Percentiles rank a stretch among this genome's conserved stretches.
Evolutionary conservation across 306 rosid genomes (phyloP).

Genomic region (Argentina anserina): DNA sequence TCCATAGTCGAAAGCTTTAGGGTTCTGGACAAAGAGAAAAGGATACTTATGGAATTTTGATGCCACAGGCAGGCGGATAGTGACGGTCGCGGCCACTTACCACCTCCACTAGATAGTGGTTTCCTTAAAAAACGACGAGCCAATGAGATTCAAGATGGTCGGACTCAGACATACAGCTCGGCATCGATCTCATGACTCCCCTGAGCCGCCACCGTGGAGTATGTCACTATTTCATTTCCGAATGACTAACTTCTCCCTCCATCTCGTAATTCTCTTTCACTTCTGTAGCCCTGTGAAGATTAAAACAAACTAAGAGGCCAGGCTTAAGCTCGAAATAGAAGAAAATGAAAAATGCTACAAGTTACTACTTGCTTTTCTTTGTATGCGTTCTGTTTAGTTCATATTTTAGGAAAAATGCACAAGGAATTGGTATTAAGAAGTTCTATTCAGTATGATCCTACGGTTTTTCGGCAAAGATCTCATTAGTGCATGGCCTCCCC

Average conservation of each 20-base stretch:
- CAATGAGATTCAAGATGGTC: constrained; percentile 8
- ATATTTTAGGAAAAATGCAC: background rate
- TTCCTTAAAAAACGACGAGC: constrained; percentile 17
- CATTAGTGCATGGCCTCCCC: no score
- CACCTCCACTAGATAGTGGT: background rate
- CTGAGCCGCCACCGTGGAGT: background rate
- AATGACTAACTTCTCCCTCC: constrained; percentile 8
- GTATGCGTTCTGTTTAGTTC: background rate
- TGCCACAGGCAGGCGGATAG: constrained; percentile 8
- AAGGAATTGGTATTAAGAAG: background rate
- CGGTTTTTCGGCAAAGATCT: no score
- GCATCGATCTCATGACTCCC: background rate
- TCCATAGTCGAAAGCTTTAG: background rate
- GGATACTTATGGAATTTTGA: background rate
- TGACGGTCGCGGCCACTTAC: background rate
- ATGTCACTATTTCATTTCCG: background rate
- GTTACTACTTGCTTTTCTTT: background rate
- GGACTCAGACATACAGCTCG: background rate
- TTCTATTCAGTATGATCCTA: no score
- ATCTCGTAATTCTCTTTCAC: background rate
- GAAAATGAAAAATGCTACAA: background rate
- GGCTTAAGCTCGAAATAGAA: background rate
- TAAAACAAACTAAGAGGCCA: background rate
- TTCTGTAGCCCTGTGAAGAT: background rate
- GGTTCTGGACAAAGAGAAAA: background rate